Percentiles rank a stretch among this genome's conserved stretches.
Evolutionary conservation across 768 basidiomycete genomes (phyloP).

Genomic region (Macrolepiota albuminosa): DNA sequence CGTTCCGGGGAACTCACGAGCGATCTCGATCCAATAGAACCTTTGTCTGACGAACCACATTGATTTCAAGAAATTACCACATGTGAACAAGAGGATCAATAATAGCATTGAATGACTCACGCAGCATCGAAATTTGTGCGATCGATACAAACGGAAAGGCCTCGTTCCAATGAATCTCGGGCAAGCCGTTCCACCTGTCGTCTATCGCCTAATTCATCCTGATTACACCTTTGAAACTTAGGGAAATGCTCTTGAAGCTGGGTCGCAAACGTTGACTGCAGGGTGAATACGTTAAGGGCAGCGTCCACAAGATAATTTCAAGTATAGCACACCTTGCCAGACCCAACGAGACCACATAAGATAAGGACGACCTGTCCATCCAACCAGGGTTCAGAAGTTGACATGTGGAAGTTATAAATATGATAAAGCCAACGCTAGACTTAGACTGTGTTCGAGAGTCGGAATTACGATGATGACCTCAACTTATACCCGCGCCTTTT

Average conservation of each 20-base stretch:
- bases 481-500: neutral
- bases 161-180: constrained; percentile 43
- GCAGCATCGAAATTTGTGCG: constrained; percentile 68
- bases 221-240: constrained; percentile 65
- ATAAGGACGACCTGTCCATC: constrained; percentile 55
- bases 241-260: constrained; percentile 61
- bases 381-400: constrained; percentile 18
- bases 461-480: neutral
- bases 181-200: constrained; percentile 60
- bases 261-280: constrained; percentile 61
- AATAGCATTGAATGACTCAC: constrained; percentile 35
- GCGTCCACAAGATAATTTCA: neutral
- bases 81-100: neutral
- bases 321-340: constrained; percentile 54
- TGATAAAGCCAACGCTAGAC: neutral
- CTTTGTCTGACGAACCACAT: constrained; percentile 46
- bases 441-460: neutral
- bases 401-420: neutral
- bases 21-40: constrained; percentile 71
- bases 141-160: constrained; percentile 76
- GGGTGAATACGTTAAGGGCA: constrained; percentile 2
- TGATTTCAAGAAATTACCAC: constrained; percentile 10
- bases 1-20: constrained; percentile 58
- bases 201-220: constrained; percentile 74
- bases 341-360: constrained; percentile 68